Evolutionary conservation across 345 rosid genomes (phyloP).

Genomic region (Pistacia vera): DNA sequence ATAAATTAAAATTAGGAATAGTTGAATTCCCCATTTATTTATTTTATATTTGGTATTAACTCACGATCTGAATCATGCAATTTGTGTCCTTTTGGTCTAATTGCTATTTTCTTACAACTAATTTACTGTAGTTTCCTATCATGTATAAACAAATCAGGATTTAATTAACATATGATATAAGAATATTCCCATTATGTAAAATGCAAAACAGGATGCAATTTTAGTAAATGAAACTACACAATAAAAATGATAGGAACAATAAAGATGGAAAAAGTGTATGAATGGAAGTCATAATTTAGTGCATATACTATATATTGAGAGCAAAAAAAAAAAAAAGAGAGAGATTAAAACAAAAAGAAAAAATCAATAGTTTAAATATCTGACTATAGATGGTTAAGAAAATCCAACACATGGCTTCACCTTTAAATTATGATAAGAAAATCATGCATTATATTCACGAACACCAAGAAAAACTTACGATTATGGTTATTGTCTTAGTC

Average conservation of each 20-base stretch:
- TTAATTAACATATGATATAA: not conserved
- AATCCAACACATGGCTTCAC: not conserved
- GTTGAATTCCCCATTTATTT: too few relatives aligned
- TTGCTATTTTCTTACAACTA: too few relatives aligned
- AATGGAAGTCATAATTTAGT: not conserved
- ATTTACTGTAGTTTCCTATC: not conserved
- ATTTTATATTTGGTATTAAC: too few relatives aligned
- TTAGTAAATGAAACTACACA: not conserved
- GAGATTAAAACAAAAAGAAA: not conserved
- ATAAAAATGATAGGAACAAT: not conserved
- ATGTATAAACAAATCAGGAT: not conserved
- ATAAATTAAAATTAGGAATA: too few relatives aligned
- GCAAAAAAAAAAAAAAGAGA: not conserved
- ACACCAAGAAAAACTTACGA: slow-evolving; percentile 52
- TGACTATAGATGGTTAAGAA: not conserved
- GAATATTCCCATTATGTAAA: not conserved
- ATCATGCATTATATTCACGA: slow-evolving; percentile 4
- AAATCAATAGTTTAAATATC: not conserved
- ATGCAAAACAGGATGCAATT: not conserved
- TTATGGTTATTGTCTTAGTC: slow-evolving; percentile 79
- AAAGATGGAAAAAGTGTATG: not conserved
- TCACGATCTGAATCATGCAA: too few relatives aligned
- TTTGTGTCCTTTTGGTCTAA: too few relatives aligned
- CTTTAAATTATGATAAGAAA: not conserved
- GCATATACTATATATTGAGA: not conserved